A percentile compares a stretch with the other conserved stretches of the same genome.
These are phyloP conservation scores for Aspergillaceae sp. DNA, from an alignment of 2,329 filamentous ascomycete genomes.

Conservation along the genomic window DNA sequence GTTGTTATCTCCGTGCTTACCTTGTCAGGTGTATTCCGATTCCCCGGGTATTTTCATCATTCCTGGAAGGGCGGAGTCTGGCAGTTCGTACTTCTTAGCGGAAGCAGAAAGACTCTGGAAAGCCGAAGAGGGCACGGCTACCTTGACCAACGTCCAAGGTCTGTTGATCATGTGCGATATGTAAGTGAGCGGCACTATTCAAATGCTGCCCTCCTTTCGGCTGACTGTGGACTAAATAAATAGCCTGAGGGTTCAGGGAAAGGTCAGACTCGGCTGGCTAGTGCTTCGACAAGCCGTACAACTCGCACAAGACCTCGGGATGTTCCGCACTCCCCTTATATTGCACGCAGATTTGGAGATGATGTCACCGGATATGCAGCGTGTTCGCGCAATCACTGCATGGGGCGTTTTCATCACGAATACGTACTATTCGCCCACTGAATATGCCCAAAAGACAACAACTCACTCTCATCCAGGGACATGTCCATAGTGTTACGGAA, in stretches of 20 bases:
- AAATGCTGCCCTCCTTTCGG: background rate
- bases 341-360: conserved; percentile 4
- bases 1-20: conserved; percentile 5
- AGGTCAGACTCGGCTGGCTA: conserved; percentile 19
- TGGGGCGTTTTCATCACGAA: conserved; percentile 26
- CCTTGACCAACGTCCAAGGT: conserved; percentile 29
- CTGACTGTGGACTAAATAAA: conserved; percentile 9
- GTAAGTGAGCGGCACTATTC: conserved; percentile 14
- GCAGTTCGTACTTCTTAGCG: conserved; percentile 25
- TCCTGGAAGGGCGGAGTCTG: conserved; percentile 19
- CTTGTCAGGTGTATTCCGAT: conserved; percentile 27
- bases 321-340: conserved; percentile 15
- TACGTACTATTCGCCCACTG: conserved; percentile 10
- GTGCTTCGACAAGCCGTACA: conserved; percentile 24
- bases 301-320: conserved; percentile 23
- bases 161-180: conserved; percentile 25
- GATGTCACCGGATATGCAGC: conserved; percentile 12
- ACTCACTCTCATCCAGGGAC: conserved; percentile 12
- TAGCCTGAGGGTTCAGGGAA: conserved; percentile 22
- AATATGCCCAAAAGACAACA: background rate
- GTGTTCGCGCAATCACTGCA: conserved; percentile 17
- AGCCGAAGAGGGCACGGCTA: conserved; percentile 24
- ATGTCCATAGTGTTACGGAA: conserved; percentile 20
- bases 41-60: conserved; percentile 22
- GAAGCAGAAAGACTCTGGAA: conserved; percentile 31